A percentile compares a stretch with the other conserved stretches of the same genome.
Evolutionary conservation across 345 rosid species (phyloP).

Genomic region (Salix exigua): DNA sequence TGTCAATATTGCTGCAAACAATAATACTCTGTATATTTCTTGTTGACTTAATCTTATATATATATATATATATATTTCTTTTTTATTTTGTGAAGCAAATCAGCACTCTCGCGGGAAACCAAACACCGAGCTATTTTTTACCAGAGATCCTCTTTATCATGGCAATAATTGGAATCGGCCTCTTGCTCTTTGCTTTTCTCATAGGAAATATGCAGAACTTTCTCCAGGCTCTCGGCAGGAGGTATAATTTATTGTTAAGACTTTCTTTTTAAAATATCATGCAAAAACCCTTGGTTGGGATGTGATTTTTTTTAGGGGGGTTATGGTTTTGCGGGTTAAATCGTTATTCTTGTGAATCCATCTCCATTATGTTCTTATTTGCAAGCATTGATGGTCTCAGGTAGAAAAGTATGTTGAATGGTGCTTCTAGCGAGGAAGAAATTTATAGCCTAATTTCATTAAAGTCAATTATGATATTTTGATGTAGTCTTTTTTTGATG

Average conservation of each 20-base stretch:
- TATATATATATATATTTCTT: not conserved
- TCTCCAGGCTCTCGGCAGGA: slow-evolving; percentile 75
- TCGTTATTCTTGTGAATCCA: not conserved
- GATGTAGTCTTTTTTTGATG: not conserved
- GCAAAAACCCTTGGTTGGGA: not conserved
- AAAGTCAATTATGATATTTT: too few species aligned
- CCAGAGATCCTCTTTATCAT: slow-evolving; percentile 84
- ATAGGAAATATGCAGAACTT: slow-evolving; percentile 96
- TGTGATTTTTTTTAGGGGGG: not conserved
- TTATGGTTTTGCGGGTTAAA: not conserved
- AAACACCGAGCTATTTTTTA: slow-evolving; percentile 63
- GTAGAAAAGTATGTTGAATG: not conserved
- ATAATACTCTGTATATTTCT: not conserved
- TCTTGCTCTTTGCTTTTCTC: slow-evolving; percentile 85
- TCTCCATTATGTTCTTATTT: not conserved
- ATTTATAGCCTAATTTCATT: not conserved
- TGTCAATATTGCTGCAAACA: not conserved
- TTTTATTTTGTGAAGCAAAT: slow-evolving; percentile 60
- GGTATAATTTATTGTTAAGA: slow-evolving; percentile 36
- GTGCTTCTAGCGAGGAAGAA: too few species aligned
- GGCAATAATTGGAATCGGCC: slow-evolving; percentile 80
- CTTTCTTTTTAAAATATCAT: not conserved
- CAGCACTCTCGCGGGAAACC: slow-evolving; percentile 94
- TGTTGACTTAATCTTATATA: not conserved
- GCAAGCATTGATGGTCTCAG: not conserved